Evolutionary conservation across 1,139 yeast species (phyloP).

Genomic region (Geotrichum macrosporum): DNA sequence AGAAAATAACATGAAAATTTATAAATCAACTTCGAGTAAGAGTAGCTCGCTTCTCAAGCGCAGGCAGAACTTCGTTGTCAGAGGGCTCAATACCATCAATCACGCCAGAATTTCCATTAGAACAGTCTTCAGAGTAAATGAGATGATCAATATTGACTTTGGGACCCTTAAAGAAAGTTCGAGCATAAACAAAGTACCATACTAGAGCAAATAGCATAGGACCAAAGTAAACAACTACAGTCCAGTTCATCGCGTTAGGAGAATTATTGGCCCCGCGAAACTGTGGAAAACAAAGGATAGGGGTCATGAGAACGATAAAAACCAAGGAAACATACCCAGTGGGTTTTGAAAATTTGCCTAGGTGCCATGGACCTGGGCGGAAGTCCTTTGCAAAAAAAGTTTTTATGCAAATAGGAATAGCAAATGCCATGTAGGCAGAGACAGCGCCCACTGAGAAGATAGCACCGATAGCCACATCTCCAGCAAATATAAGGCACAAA

Average conservation of each 20-base stretch:
- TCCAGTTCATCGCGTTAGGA: slow-evolving; percentile 57
- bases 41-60: too few species aligned
- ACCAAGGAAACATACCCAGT: slow-evolving; percentile 30
- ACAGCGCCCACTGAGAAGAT: slow-evolving; percentile 55
- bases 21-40: too few species aligned
- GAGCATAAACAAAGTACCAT: slow-evolving; percentile 54
- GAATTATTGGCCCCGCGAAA: slow-evolving; percentile 48
- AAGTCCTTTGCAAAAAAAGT: slow-evolving; percentile 45
- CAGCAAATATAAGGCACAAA: slow-evolving; percentile 57
- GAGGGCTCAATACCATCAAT: too few species aligned
- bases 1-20: too few species aligned
- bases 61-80: too few species aligned
- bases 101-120: too few species aligned
- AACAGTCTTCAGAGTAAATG: too few species aligned
- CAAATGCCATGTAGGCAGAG: slow-evolving; percentile 61
- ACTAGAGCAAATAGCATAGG: slow-evolving; percentile 49
- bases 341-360: slow-evolving; percentile 48
- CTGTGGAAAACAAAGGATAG: slow-evolving; percentile 59
- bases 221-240: slow-evolving; percentile 57
- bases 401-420: slow-evolving; percentile 52
- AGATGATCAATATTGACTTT: slow-evolving; percentile 52
- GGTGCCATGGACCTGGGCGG: slow-evolving; percentile 59
- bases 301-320: slow-evolving; percentile 52
- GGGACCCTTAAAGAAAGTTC: slow-evolving; percentile 62
- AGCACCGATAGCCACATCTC: slow-evolving; percentile 56